Percentiles rank a stretch among this genome's conserved stretches.
phyloP scores from a whole-genome alignment of 1,284 basidiomycete genomes.

The Ceratobasidium sp. region DNA sequence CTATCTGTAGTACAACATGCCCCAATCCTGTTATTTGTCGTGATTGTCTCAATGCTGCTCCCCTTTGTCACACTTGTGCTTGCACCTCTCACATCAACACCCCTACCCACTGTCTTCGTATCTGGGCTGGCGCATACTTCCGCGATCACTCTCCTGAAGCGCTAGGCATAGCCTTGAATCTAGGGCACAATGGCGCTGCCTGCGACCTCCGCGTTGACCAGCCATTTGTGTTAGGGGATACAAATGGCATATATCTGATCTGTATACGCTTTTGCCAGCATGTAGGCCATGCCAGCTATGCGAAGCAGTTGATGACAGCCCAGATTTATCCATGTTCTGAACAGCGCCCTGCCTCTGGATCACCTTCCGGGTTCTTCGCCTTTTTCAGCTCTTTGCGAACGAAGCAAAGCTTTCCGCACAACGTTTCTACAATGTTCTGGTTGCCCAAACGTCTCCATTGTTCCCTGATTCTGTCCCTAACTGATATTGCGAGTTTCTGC shows the following conservation, averaged over 20 bases:
- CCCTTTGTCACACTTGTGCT: too few relatives aligned
- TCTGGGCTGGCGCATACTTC: too few relatives aligned
- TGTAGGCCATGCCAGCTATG: neutral
- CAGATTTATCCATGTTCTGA: constrained; percentile 7
- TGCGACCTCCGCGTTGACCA: too few relatives aligned
- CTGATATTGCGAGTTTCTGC: neutral
- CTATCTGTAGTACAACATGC: too few relatives aligned
- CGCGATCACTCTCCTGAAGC: too few relatives aligned
- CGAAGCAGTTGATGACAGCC: neutral
- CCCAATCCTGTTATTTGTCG: too few relatives aligned
- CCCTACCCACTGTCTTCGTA: too few relatives aligned
- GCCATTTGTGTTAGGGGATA: too few relatives aligned
- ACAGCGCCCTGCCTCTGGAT: neutral
- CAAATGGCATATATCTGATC: neutral
- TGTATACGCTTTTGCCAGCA: neutral
- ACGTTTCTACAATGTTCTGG: neutral
- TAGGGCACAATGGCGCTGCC: too few relatives aligned
- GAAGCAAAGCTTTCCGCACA: neutral
- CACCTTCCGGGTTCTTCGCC: neutral
- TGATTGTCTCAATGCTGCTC: too few relatives aligned
- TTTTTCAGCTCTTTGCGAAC: neutral
- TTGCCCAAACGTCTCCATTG: neutral
- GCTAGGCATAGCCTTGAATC: too few relatives aligned
- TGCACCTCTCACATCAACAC: too few relatives aligned
- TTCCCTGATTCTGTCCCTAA: neutral